Conservation (phyloP, 495 filamentous ascomycete species). For the Trichoderma reesei region DNA sequence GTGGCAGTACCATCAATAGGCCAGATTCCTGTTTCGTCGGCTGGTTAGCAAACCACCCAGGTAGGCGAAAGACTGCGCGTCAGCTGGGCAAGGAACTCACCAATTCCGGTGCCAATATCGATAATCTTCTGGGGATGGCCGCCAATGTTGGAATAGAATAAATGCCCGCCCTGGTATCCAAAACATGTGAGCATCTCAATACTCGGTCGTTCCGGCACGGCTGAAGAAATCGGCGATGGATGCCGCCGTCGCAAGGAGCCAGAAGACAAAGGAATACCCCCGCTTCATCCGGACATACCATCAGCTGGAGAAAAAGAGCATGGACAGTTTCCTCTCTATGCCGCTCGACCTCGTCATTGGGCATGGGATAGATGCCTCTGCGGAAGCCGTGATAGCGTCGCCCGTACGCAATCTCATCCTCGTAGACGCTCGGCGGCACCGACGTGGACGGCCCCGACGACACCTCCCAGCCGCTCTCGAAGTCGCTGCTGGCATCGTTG, state of each 20-base stretch:
- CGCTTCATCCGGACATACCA: constrained; percentile 8
- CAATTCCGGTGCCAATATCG: constrained; percentile 46
- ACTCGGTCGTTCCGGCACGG: background rate
- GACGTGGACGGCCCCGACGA: constrained; percentile 23
- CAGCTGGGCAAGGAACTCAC: constrained; percentile 15
- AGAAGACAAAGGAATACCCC: background rate
- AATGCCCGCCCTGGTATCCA: constrained; percentile 32
- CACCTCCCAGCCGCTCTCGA: constrained; percentile 6
- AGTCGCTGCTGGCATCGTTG: background rate
- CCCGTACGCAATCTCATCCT: constrained; percentile 44
- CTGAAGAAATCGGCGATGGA: background rate
- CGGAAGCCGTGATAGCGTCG: constrained; percentile 48
- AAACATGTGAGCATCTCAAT: constrained; percentile 18
- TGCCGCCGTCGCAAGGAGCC: background rate
- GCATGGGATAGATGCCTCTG: constrained; percentile 45
- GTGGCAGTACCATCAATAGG: constrained; percentile 27
- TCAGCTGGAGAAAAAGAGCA: constrained; percentile 25
- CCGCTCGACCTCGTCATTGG: constrained; percentile 47
- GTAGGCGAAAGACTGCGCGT: background rate
- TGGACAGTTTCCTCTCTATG: constrained; percentile 39
- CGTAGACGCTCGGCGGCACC: constrained; percentile 31
- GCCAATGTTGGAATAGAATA: constrained; percentile 35
- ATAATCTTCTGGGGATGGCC: constrained; percentile 33
- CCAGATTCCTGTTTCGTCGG: constrained; percentile 38
- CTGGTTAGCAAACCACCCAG: background rate